Percentiles rank a stretch among this genome's conserved stretches.
These are phyloP conservation scores for Candida coquimbonensis DNA, from an alignment of 805 yeast species.

Conservation along the genomic window DNA sequence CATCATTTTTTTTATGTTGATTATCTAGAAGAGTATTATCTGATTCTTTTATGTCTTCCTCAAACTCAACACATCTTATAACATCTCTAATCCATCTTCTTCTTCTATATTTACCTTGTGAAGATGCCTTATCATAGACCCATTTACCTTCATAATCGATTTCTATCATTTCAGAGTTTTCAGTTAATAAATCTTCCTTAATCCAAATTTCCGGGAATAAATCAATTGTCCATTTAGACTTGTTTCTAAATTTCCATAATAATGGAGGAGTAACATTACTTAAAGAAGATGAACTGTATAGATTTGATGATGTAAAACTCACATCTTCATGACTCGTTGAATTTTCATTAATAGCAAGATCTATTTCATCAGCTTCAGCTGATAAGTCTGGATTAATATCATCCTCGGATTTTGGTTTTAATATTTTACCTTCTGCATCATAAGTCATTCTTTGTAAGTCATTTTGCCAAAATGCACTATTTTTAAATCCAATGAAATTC, in stretches of 20 bases:
- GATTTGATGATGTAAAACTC: background rate
- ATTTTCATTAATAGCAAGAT: background rate
- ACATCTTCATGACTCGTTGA: background rate
- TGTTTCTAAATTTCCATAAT: constrained; percentile 46
- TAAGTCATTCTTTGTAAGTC: constrained; percentile 1
- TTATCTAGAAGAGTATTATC: background rate
- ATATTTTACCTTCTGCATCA: constrained; percentile 1
- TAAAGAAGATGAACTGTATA: constrained; percentile 5
- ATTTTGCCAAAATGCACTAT: constrained; percentile 27
- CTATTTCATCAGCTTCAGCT: constrained; percentile 21
- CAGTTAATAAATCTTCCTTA: constrained; percentile 33
- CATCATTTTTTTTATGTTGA: background rate
- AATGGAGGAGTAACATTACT: constrained; percentile 47
- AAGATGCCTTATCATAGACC: constrained; percentile 57
- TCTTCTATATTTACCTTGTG: constrained; percentile 40
- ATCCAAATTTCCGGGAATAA: constrained; percentile 63
- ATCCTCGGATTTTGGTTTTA: background rate
- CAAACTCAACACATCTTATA: constrained; percentile 19
- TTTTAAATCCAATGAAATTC: constrained; percentile 54
- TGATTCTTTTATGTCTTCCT: background rate
- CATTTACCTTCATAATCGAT: constrained; percentile 75
- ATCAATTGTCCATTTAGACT: constrained; percentile 58
- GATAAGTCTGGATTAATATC: constrained; percentile 23
- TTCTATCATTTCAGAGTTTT: constrained; percentile 36
- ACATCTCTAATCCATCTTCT: constrained; percentile 58